Conservation (phyloP, 805 yeast genomes). For the Wickerhamomyces silvicola region DNA sequence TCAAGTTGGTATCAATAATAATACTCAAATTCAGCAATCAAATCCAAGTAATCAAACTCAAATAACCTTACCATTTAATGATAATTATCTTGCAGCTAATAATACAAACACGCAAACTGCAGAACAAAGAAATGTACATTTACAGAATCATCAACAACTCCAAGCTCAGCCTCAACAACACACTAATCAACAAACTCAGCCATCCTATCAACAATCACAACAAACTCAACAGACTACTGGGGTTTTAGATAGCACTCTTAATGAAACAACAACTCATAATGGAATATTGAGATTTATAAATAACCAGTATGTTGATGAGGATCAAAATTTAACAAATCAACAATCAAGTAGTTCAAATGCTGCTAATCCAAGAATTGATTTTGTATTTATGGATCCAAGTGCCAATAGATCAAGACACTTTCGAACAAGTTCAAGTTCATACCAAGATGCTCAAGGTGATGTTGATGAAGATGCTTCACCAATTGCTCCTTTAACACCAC, state of each 20-base stretch:
- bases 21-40: constrained; percentile 5
- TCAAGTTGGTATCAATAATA: no score
- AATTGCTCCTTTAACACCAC: constrained; percentile 13
- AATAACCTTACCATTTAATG: constrained; percentile 8
- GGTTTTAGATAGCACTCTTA: constrained; percentile 13
- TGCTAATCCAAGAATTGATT: constrained; percentile 20
- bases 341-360: constrained; percentile 7
- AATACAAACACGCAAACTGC: constrained; percentile 5
- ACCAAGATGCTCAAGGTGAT: constrained; percentile 10
- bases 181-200: constrained; percentile 9
- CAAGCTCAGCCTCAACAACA: constrained; percentile 11
- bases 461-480: constrained; percentile 13
- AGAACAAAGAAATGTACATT: constrained; percentile 3
- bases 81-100: constrained; percentile 6
- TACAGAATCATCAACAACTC: constrained; percentile 5
- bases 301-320: constrained; percentile 25
- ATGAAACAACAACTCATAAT: constrained; percentile 15
- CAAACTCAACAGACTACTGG: constrained; percentile 10
- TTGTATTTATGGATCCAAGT: constrained; percentile 25
- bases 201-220: constrained; percentile 9
- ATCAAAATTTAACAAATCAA: constrained; percentile 12
- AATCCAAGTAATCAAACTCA: constrained; percentile 4
- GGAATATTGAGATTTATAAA: constrained; percentile 24
- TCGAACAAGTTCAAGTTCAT: constrained; percentile 11
- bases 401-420: constrained; percentile 19